phyloP scores from a whole-genome alignment of 148 eudicot genomes.

The Fagopyrum tataricum region DNA sequence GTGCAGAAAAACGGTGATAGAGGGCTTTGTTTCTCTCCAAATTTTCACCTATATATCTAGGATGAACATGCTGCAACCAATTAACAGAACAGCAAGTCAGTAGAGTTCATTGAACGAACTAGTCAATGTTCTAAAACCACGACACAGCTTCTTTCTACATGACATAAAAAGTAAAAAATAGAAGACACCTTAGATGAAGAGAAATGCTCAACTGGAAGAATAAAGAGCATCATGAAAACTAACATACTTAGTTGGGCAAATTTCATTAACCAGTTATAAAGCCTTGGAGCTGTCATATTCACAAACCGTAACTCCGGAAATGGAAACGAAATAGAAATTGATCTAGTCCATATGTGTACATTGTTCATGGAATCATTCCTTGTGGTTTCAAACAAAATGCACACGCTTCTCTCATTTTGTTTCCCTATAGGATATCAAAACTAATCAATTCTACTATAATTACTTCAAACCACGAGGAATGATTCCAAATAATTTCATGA shows the following conservation, averaged over 20 bases:
- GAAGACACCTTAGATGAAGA: neutral
- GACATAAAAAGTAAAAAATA: too few relatives aligned
- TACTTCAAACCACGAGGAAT: too few relatives aligned
- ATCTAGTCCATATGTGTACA: too few relatives aligned
- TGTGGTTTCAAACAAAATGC: too few relatives aligned
- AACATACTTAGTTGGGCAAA: neutral
- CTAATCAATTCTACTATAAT: too few relatives aligned
- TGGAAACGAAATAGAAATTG: too few relatives aligned
- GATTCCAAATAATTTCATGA: too few relatives aligned
- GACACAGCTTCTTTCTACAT: neutral
- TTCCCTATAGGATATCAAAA: too few relatives aligned
- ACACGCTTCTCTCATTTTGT: too few relatives aligned
- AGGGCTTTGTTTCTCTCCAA: slow-evolving; percentile 31
- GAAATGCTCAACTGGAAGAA: neutral
- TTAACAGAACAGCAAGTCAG: neutral
- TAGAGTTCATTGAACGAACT: neutral
- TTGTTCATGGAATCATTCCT: too few relatives aligned
- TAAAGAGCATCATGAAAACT: neutral
- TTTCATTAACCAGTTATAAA: neutral
- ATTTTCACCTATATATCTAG: slow-evolving; percentile 34
- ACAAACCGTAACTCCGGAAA: too few relatives aligned
- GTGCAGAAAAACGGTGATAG: slow-evolving; percentile 19
- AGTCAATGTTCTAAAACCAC: too few relatives aligned
- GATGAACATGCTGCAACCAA: slow-evolving; percentile 21
- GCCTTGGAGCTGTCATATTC: neutral